Evolutionary conservation across 768 basidiomycete genomes (phyloP), one percentile per base, ranked within the genome.

Genomic region (Serendipita vermifera): DNA sequence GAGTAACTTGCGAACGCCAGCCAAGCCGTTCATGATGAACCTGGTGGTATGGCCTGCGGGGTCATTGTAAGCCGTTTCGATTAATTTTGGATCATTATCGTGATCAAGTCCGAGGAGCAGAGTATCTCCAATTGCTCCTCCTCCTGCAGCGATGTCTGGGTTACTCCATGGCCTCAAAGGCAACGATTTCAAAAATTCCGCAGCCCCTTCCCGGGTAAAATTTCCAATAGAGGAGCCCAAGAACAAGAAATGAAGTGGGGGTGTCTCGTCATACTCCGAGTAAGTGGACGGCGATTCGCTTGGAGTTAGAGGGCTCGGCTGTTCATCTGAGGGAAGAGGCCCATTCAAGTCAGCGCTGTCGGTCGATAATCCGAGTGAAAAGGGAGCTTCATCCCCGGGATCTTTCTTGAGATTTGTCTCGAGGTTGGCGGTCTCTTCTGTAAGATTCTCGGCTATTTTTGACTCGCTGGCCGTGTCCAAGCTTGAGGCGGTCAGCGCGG

Each of bases 201-300:
- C 76, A 6, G 83, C 86, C 22, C 77, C 83, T 3, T 73, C 71
- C 11, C 90, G 77, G 3, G 73, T 63, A 67, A 98, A 97, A 72
- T 97, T 98, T 5, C 93, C 96, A 5, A 98, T 66, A 0, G 89
- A 88, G 0, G 87, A 92, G 0, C 94, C 96, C 15, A 98, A 73
- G 72, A 96, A 97, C 59, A 98, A 72, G 55, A 97, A 72, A 64
- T 96, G 92, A 31, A 90, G 67, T 13, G 86, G 82, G 15, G 66
- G 54, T 14, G 55, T 40, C 27, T 51, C 46, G 15, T 51, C 46
- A 26, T 51, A 51, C 22, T 51, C 46, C 22, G 46, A 51, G 29
- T 51, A 51, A 13, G 46, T 22, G 5, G 46, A 51, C 22, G 24
- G 46, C 22, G 11, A 15, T 22, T 51, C 46, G 24, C 22, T 51